Evolutionary conservation across 1,139 yeast species (phyloP).

Genomic region (Yarrowia galli): DNA sequence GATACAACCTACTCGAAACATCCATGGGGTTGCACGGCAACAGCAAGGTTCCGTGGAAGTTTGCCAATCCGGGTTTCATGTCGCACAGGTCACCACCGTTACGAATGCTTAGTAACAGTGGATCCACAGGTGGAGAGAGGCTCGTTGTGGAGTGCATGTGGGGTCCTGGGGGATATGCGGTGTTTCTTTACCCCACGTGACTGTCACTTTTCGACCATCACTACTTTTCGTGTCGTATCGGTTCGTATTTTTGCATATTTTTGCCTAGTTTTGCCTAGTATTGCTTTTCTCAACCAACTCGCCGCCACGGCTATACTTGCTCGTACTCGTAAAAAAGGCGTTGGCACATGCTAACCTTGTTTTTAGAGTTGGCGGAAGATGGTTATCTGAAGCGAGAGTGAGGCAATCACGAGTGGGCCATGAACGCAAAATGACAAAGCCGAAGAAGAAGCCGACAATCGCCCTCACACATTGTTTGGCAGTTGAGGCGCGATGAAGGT

Average conservation of each 20-base stretch:
- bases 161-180: not conserved
- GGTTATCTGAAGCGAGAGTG: constrained; percentile 29
- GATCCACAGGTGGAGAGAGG: not conserved
- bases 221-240: constrained; percentile 2
- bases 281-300: not conserved
- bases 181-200: not conserved
- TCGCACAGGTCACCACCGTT: not conserved
- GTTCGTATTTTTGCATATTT: constrained; percentile 18
- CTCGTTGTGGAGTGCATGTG: too few species aligned
- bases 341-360: constrained; percentile 32
- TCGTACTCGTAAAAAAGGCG: constrained; percentile 38
- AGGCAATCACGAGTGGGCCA: constrained; percentile 15
- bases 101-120: not conserved
- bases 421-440: not conserved
- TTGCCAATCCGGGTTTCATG: constrained; percentile 1
- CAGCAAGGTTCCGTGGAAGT: constrained; percentile 25
- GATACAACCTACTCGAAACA: not conserved
- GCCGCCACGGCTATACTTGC: constrained; percentile 35
- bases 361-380: constrained; percentile 1
- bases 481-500: constrained; percentile 8
- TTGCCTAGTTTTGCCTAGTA: not conserved
- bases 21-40: not conserved
- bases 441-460: not conserved
- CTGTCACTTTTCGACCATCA: not conserved
- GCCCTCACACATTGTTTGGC: not conserved